A percentile compares a stretch with the other conserved stretches of the same genome.
phyloP scores from a whole-genome alignment of 306 rosid species.

The Carpinus viminea region DNA sequence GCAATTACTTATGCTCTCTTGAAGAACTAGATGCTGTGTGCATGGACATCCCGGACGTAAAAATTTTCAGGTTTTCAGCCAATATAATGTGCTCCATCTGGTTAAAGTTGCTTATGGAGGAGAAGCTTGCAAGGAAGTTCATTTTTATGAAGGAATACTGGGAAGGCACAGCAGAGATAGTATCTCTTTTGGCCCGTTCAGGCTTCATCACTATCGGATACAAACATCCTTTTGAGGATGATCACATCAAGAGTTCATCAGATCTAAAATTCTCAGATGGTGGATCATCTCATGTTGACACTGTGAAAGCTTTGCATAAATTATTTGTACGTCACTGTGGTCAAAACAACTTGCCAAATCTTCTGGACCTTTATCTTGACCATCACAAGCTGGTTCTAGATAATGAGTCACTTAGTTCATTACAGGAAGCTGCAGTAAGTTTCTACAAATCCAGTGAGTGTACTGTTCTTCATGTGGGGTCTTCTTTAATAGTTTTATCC shows the following conservation, averaged over 20 bases:
- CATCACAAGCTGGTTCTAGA: conserved; percentile 59
- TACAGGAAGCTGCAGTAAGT: conserved; percentile 88
- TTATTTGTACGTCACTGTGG: conserved; percentile 70
- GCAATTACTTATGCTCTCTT: conserved; percentile 62
- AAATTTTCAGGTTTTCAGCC: conserved; percentile 60
- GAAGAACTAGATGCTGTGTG: conserved; percentile 84
- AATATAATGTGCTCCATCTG: conserved; percentile 61
- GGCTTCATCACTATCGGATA: conserved; percentile 60
- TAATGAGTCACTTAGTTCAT: conserved; percentile 58
- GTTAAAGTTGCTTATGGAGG: conserved; percentile 76
- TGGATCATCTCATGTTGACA: conserved; percentile 31
- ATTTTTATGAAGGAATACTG: conserved; percentile 84
- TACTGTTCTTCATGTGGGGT: conserved; percentile 25
- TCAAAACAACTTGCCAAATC: conserved; percentile 70
- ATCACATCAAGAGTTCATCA: conserved; percentile 45
- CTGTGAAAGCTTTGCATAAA: conserved; percentile 69
- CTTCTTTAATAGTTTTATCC: conserved; percentile 29
- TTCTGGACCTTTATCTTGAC: conserved; percentile 90
- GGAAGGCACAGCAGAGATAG: conserved; percentile 79
- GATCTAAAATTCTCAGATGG: conserved; percentile 29
- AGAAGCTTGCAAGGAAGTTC: conserved; percentile 71
- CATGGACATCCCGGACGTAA: conserved; percentile 65
- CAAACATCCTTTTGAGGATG: conserved; percentile 39
- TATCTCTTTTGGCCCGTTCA: conserved; percentile 72
- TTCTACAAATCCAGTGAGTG: conserved; percentile 36